phyloP scores from a whole-genome alignment of 2,329 filamentous ascomycete genomes.

The Cryphonectria nitschkei region DNA sequence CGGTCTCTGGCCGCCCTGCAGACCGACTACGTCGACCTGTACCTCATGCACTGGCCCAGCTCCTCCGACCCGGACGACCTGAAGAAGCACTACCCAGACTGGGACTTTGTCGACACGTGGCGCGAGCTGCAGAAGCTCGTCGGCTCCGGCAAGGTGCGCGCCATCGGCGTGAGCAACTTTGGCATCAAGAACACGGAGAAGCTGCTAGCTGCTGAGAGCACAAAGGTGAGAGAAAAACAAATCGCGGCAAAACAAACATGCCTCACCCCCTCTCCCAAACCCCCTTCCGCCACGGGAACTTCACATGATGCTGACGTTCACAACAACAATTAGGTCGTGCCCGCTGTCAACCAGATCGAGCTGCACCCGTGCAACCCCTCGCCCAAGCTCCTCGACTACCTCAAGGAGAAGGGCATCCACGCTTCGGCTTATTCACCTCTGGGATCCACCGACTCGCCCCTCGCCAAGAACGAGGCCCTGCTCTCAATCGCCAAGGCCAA shows the following conservation, averaged over 20 bases:
- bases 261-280: neutral
- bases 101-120: conserved; percentile 84
- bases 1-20: conserved; percentile 63
- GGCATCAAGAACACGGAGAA: conserved; percentile 79
- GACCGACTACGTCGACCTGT: conserved; percentile 69
- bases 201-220: conserved; percentile 67
- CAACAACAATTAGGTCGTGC: conserved; percentile 47
- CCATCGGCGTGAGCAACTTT: conserved; percentile 89
- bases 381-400: conserved; percentile 77
- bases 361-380: conserved; percentile 81
- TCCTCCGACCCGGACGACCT: conserved; percentile 64
- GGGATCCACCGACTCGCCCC: conserved; percentile 70
- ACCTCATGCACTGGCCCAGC: conserved; percentile 74
- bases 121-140: conserved; percentile 71
- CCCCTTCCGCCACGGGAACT: neutral
- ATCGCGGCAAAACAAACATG: neutral
- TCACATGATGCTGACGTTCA: neutral
- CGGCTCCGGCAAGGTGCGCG: conserved; percentile 71
- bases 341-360: conserved; percentile 82
- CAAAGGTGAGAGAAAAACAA: conserved; percentile 51
- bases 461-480: conserved; percentile 69
- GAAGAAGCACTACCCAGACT: conserved; percentile 73
- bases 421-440: conserved; percentile 75
- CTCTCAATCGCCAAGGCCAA: conserved; percentile 66
- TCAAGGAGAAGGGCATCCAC: conserved; percentile 74